These are phyloP conservation scores for Fusarium denticulatum DNA, from an alignment of 2,329 filamentous ascomycete genomes.

Conservation along the genomic window DNA sequence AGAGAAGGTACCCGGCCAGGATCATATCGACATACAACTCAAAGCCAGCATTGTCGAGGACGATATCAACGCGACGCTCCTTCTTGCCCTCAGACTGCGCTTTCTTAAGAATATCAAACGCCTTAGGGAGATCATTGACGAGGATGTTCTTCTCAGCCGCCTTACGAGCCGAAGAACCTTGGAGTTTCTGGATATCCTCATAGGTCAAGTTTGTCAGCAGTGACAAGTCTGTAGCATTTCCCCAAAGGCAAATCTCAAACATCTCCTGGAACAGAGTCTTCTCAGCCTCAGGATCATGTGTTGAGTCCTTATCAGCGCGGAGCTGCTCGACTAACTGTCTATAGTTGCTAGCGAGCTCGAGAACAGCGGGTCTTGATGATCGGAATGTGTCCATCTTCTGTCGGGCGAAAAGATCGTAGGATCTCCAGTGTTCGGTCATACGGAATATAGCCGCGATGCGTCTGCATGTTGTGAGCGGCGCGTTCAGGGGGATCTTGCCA, in stretches of 20 bases:
- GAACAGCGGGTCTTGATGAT: constrained; percentile 85
- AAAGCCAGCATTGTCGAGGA: constrained; percentile 97
- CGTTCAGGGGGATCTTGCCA: neutral
- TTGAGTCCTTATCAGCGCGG: constrained; percentile 60
- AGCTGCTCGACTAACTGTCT: constrained; percentile 77
- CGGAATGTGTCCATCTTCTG: constrained; percentile 94
- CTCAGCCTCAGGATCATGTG: constrained; percentile 73
- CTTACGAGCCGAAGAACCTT: constrained; percentile 88
- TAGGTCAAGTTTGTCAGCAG: constrained; percentile 90
- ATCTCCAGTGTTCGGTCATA: constrained; percentile 83
- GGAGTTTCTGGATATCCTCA: constrained; percentile 96
- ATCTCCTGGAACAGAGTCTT: constrained; percentile 87
- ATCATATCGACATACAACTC: constrained; percentile 96
- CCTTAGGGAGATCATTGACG: constrained; percentile 80
- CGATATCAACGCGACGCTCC: constrained; percentile 87
- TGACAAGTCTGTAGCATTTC: constrained; percentile 94
- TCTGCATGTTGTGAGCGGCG: constrained; percentile 48
- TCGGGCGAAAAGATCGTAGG: constrained; percentile 87
- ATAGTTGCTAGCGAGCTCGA: constrained; percentile 85
- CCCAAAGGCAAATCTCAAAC: constrained; percentile 97
- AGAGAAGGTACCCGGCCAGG: constrained; percentile 88
- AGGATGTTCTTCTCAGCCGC: constrained; percentile 91
- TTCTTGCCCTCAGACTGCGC: constrained; percentile 71
- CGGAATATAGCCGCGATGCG: constrained; percentile 84
- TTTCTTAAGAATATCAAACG: constrained; percentile 74